These are phyloP conservation scores for Xylaria sp. DNA, from an alignment of 2,329 filamentous ascomycete genomes.

Conservation along the genomic window DNA sequence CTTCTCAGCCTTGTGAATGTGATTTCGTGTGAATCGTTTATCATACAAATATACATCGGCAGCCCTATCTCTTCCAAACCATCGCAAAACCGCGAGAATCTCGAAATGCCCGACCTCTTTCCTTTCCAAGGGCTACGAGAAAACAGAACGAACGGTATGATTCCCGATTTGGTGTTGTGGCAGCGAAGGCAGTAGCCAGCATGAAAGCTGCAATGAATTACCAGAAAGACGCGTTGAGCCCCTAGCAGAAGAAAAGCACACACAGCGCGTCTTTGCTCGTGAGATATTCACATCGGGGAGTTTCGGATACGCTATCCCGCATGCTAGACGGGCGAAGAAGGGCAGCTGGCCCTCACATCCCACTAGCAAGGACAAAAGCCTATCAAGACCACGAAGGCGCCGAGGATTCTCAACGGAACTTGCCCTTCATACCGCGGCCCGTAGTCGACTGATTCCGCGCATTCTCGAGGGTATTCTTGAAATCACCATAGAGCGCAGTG, in stretches of 20 bases:
- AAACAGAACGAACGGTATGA: neutral
- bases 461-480: slow-evolving; percentile 65
- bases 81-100: neutral
- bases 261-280: neutral
- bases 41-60: neutral
- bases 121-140: neutral
- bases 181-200: neutral
- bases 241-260: neutral
- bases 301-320: neutral
- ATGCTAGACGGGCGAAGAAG: neutral
- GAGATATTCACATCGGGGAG: neutral
- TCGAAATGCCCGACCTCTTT: neutral
- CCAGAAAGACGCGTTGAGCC: neutral
- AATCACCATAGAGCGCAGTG: slow-evolving; percentile 66
- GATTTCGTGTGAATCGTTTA: neutral
- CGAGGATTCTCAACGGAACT: slow-evolving; percentile 9
- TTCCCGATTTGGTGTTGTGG: neutral
- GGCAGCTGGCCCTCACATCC: neutral
- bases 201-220: neutral
- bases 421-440: slow-evolving; percentile 24
- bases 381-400: no score
- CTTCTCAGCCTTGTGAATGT: neutral
- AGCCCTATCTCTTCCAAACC: neutral
- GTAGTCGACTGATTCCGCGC: slow-evolving; percentile 56
- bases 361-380: neutral